Conservation (phyloP, 192 early-diverging fungal genomes). For the Powellomyces hirtus region DNA sequence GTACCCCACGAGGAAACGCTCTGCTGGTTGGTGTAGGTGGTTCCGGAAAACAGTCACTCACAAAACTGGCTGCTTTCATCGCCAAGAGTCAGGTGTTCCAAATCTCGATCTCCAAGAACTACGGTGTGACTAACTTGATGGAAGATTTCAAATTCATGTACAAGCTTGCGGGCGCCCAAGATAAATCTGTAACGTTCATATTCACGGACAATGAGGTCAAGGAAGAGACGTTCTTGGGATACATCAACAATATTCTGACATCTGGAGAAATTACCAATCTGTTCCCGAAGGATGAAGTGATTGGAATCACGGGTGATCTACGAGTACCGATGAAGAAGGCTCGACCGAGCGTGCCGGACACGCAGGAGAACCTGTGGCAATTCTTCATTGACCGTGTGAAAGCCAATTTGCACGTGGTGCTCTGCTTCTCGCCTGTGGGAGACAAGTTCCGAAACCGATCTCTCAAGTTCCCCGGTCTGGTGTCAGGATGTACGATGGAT, state of each 20-base stretch:
- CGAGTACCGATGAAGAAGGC: conserved; percentile 58
- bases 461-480: conserved; percentile 64
- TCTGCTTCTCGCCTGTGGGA: conserved; percentile 66
- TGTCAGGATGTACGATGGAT: conserved; percentile 64
- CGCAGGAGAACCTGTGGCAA: conserved; percentile 63
- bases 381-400: conserved; percentile 71
- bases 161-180: conserved; percentile 59
- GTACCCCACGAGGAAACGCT: conserved; percentile 59
- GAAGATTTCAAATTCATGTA: conserved; percentile 70
- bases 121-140: conserved; percentile 59
- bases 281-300: conserved; percentile 66
- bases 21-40: conserved; percentile 65
- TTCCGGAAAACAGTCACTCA: conserved; percentile 66
- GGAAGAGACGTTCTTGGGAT: conserved; percentile 63
- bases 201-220: conserved; percentile 70
- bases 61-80: conserved; percentile 63
- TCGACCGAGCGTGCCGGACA: conserved; percentile 56
- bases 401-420: conserved; percentile 61
- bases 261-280: conserved; percentile 65
- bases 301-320: conserved; percentile 53
- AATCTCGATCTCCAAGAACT: conserved; percentile 64
- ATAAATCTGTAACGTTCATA: conserved; percentile 60
- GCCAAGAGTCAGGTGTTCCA: conserved; percentile 64
- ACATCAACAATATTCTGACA: conserved; percentile 65
- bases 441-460: conserved; percentile 67